A percentile compares a stretch with the other conserved stretches of the same genome.
phyloP scores from a whole-genome alignment of 2,329 filamentous ascomycete species.

The Sclerotinia spermophila region DNA sequence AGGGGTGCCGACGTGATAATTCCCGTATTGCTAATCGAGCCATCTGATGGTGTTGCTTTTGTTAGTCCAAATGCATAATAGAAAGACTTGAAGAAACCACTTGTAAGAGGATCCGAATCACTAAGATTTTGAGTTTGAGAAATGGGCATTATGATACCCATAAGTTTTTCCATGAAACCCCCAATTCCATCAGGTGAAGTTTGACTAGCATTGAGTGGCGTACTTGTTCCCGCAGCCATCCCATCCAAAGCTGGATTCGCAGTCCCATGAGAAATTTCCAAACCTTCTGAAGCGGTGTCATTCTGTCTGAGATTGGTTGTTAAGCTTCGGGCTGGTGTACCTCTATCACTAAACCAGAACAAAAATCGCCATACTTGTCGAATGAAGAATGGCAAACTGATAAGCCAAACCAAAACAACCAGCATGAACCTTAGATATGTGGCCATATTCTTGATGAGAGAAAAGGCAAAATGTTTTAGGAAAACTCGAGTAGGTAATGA shows the following conservation, averaged over 20 bases:
- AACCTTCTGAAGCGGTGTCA: conserved; percentile 24
- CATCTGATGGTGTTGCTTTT: conserved; percentile 18
- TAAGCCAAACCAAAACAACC: conserved; percentile 83
- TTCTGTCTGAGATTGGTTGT: conserved; percentile 19
- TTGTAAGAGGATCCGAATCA: conserved; percentile 30
- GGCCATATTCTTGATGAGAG: conserved; percentile 66
- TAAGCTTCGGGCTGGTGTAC: conserved; percentile 28
- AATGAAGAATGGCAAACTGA: conserved; percentile 85
- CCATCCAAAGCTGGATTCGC: conserved; percentile 31
- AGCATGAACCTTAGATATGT: conserved; percentile 76
- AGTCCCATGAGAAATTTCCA: conserved; percentile 30
- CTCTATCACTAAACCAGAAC: conserved; percentile 64
- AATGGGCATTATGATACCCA: conserved; percentile 31
- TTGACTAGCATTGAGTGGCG: conserved; percentile 32
- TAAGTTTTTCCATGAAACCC: conserved; percentile 39
- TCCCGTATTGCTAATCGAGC: conserved; percentile 19
- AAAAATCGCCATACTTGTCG: conserved; percentile 87
- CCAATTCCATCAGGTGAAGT: conserved; percentile 42
- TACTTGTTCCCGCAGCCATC: conserved; percentile 29
- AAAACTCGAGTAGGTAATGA: conserved; percentile 79
- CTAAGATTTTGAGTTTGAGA: conserved; percentile 32
- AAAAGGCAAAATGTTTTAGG: conserved; percentile 69
- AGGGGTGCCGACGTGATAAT: conserved; percentile 14
- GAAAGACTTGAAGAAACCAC: conserved; percentile 32
- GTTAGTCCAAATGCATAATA: conserved; percentile 31